Percentiles rank a stretch among this genome's conserved stretches.
Conservation (phyloP, 2,329 filamentous ascomycete species). For the Talaromyces amestolkiae region DNA sequence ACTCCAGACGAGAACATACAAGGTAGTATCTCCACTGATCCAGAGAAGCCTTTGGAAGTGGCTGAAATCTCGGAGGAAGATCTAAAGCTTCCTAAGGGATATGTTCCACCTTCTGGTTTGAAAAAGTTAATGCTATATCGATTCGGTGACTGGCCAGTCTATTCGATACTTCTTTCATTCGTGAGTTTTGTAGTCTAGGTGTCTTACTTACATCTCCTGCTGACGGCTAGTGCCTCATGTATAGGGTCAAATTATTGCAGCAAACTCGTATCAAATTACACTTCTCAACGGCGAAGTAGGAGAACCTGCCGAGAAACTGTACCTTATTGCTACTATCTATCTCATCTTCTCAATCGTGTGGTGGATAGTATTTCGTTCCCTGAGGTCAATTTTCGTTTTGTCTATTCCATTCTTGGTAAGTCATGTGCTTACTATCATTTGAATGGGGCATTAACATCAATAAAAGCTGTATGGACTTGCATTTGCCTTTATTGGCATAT, state of each 20-base stretch:
- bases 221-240: neutral
- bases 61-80: constrained; percentile 39
- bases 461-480: constrained; percentile 45
- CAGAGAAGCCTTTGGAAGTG: constrained; percentile 25
- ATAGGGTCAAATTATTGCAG: constrained; percentile 54
- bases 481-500: constrained; percentile 39
- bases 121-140: constrained; percentile 50
- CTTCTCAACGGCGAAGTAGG: constrained; percentile 58
- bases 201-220: neutral
- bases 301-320: constrained; percentile 54
- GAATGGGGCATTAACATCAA: neutral
- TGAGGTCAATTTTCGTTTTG: constrained; percentile 53
- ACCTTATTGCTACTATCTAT: constrained; percentile 56
- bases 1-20: neutral
- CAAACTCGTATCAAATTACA: constrained; percentile 63
- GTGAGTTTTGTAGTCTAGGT: constrained; percentile 26
- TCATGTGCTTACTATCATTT: neutral
- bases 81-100: constrained; percentile 52
- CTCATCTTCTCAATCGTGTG: constrained; percentile 54
- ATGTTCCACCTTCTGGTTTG: constrained; percentile 52
- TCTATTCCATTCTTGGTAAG: constrained; percentile 52
- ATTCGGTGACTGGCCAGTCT: constrained; percentile 59
- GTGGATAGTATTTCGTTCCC: constrained; percentile 57
- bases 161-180: constrained; percentile 56
- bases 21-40: neutral